These are phyloP conservation scores for Neurospora intermedia DNA, from an alignment of 495 filamentous ascomycete genomes.

Conservation along the genomic window DNA sequence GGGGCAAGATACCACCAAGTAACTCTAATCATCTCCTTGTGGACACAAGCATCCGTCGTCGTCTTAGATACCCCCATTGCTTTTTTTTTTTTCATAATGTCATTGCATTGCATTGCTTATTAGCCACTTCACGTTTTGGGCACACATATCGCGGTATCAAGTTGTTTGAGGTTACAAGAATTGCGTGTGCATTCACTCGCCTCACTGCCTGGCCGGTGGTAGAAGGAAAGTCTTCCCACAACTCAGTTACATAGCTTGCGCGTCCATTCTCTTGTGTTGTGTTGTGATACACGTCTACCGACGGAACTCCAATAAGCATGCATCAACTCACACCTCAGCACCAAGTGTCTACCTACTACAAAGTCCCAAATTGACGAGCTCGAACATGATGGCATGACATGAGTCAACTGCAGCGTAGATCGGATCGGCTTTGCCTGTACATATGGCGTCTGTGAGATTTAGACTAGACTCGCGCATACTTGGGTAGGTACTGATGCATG, in stretches of 20 bases:
- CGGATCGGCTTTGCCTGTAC: too few relatives aligned
- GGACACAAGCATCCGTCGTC: background rate
- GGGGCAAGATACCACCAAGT: background rate
- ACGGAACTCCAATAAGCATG: too few relatives aligned
- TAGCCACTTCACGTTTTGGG: background rate
- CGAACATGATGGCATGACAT: too few relatives aligned
- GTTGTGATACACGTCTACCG: background rate
- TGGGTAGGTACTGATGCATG: too few relatives aligned
- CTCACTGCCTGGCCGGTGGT: background rate
- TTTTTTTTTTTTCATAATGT: background rate
- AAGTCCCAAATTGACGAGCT: too few relatives aligned
- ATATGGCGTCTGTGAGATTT: too few relatives aligned
- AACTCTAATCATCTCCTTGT: background rate
- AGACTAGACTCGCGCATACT: too few relatives aligned
- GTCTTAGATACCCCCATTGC: background rate
- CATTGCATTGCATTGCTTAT: background rate
- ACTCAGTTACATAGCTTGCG: background rate
- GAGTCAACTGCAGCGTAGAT: too few relatives aligned
- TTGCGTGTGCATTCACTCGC: background rate
- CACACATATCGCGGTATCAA: background rate
- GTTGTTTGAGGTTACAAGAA: background rate
- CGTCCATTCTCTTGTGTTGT: background rate
- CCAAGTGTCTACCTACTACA: too few relatives aligned
- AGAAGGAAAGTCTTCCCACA: background rate
- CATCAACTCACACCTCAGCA: too few relatives aligned